Percentiles rank a stretch among this genome's conserved stretches.
These are phyloP conservation scores for Eruca vesicaria DNA, from an alignment of 441 rosid genomes.

Conservation along the genomic window DNA sequence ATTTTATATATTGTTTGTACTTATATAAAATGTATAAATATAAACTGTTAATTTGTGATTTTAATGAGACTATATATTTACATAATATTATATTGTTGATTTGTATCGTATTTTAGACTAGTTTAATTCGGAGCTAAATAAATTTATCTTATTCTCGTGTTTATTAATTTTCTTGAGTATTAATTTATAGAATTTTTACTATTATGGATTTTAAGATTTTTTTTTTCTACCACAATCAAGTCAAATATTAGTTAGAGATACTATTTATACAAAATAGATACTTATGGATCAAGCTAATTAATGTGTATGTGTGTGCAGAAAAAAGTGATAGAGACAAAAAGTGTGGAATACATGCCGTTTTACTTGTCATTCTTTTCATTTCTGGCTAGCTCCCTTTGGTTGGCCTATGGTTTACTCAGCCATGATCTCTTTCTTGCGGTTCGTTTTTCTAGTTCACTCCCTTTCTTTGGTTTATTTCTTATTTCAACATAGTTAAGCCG, in stretches of 20 bases:
- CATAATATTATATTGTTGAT: too few relatives aligned
- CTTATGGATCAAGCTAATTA: neutral
- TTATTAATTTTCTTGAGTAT: too few relatives aligned
- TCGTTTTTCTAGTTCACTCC: constrained; percentile 10
- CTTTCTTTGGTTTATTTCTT: neutral
- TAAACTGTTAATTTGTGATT: too few relatives aligned
- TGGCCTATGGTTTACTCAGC: constrained; percentile 70
- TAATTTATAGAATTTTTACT: too few relatives aligned
- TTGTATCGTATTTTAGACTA: too few relatives aligned
- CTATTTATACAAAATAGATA: neutral
- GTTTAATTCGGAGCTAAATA: too few relatives aligned
- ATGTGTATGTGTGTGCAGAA: constrained; percentile 45
- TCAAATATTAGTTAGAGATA: neutral
- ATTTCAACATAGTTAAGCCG: neutral
- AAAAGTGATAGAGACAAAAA: constrained; percentile 68
- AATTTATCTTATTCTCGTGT: too few relatives aligned
- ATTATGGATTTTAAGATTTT: too few relatives aligned
- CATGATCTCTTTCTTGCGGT: constrained; percentile 81
- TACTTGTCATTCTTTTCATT: constrained; percentile 77
- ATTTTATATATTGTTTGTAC: too few relatives aligned
- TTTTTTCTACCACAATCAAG: neutral
- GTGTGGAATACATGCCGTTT: constrained; percentile 93
- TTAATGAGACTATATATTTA: too few relatives aligned
- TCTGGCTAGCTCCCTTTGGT: constrained; percentile 65
- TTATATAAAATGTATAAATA: too few relatives aligned